Evolutionary conservation across 257 asterid genomes (phyloP).

Genomic region (Primulina tabacum): DNA sequence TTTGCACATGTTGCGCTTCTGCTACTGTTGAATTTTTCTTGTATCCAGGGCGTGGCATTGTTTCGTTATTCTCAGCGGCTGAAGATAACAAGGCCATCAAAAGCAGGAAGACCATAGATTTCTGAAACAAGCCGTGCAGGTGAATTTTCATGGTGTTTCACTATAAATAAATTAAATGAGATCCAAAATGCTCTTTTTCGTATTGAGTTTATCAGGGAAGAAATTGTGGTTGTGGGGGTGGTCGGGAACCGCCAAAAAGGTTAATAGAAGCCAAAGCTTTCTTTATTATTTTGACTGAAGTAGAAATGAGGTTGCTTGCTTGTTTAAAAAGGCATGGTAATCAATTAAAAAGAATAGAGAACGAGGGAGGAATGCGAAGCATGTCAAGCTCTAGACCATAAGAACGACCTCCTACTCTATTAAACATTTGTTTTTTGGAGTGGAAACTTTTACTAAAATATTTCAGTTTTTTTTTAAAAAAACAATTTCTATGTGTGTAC

Average conservation of each 20-base stretch:
- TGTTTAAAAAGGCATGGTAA: too few relatives aligned
- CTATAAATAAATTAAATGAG: not conserved
- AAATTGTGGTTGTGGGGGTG: not conserved
- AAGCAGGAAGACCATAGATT: constrained; percentile 16
- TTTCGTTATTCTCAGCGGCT: constrained; percentile 14
- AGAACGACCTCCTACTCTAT: too few relatives aligned
- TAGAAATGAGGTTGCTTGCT: not conserved
- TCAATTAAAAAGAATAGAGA: too few relatives aligned
- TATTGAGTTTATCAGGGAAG: constrained; percentile 8
- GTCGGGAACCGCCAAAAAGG: not conserved
- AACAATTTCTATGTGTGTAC: too few relatives aligned
- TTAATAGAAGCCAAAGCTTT: too few relatives aligned
- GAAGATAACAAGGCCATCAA: constrained; percentile 24
- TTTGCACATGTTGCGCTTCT: not conserved
- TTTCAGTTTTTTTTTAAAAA: too few relatives aligned
- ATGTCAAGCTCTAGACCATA: too few relatives aligned
- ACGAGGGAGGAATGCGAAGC: too few relatives aligned
- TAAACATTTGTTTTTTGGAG: too few relatives aligned
- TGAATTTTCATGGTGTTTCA: constrained; percentile 20
- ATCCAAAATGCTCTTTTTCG: constrained; percentile 20
- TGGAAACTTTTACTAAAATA: too few relatives aligned
- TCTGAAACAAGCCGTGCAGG: not conserved
- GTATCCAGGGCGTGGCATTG: not conserved
- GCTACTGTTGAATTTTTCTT: constrained; percentile 9
- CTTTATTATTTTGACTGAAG: not conserved